Evolutionary conservation across 1,284 basidiomycete species (phyloP), one percentile per base, ranked within the genome.

Genomic region (Sanghuangporus weigelae): DNA sequence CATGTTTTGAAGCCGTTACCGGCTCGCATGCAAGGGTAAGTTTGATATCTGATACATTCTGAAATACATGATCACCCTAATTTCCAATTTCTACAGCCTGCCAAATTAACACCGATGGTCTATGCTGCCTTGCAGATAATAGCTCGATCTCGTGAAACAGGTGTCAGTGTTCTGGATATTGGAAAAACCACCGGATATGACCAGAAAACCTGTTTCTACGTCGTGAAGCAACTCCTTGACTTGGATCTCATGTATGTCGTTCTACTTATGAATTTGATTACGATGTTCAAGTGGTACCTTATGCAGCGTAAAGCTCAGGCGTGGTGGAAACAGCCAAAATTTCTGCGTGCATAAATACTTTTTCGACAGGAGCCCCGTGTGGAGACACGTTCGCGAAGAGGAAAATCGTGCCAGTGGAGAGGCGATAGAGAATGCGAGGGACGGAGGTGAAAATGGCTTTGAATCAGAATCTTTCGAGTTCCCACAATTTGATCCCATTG

Each of bases 81-180:
- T 19, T 5, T 36, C 26, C 26, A 3, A 31, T 31, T 40, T 53
- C 26, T 59, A 6, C 65, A 95, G 92, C 85, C 87, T 54, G 76
- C 88, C 1, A 92, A 88, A 72, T 75, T 96, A 66, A 93, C 89
- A 42, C 85, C 89, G 0, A 89, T 91, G 82, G 88, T 93, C 2
- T 96, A 94, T 72, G 84, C 85, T n/a, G 85, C 87, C 2, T 80
- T 96, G n/a, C 92, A 95, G 72, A 79, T 93, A 57, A 86, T 96
- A 68, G 89, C 90, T 40, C 84, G 91, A 55, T 89, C 89, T 2
- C 79, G 93, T 63, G 88, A 91, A 65, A 75, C 81, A 16, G 94
- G 94, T 7, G 81, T 92, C 3, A 89, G 90, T 14, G 88, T 91
- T 53, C 83, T 93, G 11, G 84, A 90, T 46, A 79, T 96, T 11